Evolutionary conservation across 768 basidiomycete species (phyloP).

Genomic region (Tulasnella sp.): DNA sequence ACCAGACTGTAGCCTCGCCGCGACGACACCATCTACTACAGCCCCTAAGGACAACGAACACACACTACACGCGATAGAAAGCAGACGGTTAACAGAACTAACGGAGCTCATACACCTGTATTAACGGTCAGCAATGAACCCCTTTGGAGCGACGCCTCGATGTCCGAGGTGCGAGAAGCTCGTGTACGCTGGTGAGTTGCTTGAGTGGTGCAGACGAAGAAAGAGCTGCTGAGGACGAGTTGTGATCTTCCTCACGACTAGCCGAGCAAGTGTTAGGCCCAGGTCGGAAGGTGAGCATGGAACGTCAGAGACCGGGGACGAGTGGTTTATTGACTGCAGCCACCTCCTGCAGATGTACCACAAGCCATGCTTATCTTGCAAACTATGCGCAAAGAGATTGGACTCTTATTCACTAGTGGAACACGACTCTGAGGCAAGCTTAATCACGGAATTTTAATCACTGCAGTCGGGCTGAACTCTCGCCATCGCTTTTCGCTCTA

Average conservation of each 20-base stretch:
- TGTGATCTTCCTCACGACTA: neutral
- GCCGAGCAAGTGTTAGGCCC: conserved; percentile 85
- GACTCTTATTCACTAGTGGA: conserved; percentile 69
- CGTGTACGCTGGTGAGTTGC: conserved; percentile 52
- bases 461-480: neutral
- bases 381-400: conserved; percentile 60
- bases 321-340: conserved; percentile 3
- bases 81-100: neutral
- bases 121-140: conserved; percentile 39
- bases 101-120: neutral
- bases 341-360: conserved; percentile 51
- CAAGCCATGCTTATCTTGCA: conserved; percentile 75
- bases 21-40: neutral
- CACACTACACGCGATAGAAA: neutral
- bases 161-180: conserved; percentile 66
- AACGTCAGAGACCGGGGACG: neutral
- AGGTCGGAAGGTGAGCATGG: conserved; percentile 60
- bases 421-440: conserved; percentile 65
- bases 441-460: neutral
- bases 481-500: conserved; percentile 4
- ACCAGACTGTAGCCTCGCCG: neutral
- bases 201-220: neutral
- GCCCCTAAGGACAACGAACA: neutral
- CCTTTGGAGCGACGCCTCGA: conserved; percentile 55
- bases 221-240: neutral